These are phyloP conservation scores for Kluyveromyces lactis DNA, from an alignment of 805 yeast species.

Conservation along the genomic window DNA sequence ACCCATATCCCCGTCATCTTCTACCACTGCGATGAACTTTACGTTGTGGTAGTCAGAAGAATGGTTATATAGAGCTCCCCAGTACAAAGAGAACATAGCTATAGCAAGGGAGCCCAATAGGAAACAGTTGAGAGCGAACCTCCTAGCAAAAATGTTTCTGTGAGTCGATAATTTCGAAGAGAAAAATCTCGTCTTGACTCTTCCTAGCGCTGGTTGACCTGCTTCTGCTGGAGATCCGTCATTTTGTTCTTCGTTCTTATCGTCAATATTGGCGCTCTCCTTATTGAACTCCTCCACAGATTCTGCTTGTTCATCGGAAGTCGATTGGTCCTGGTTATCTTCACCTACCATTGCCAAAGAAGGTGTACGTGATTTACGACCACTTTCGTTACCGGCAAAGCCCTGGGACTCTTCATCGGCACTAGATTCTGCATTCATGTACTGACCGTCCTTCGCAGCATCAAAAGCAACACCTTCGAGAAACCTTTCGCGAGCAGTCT, in stretches of 20 bases:
- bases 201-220: not conserved
- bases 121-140: slow-evolving; percentile 11
- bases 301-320: not conserved
- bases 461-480: not conserved
- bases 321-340: not conserved
- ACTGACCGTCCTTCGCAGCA: not conserved
- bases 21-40: slow-evolving; percentile 27
- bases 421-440: not conserved
- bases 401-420: not conserved
- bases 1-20: slow-evolving; percentile 21
- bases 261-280: too few relatives aligned
- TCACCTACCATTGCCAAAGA: not conserved
- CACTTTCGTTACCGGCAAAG: too few relatives aligned
- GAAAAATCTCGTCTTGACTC: slow-evolving; percentile 13
- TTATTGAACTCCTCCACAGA: not conserved
- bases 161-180: slow-evolving; percentile 12
- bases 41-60: slow-evolving; percentile 17
- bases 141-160: slow-evolving; percentile 8
- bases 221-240: too few relatives aligned
- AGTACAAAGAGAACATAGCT: slow-evolving; percentile 25
- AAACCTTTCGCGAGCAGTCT: not conserved
- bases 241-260: too few relatives aligned
- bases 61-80: slow-evolving; percentile 32
- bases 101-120: slow-evolving; percentile 18
- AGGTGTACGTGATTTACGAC: too few relatives aligned